Conservation (phyloP, 257 asterid species). For the Salvia rosmarinus region DNA sequence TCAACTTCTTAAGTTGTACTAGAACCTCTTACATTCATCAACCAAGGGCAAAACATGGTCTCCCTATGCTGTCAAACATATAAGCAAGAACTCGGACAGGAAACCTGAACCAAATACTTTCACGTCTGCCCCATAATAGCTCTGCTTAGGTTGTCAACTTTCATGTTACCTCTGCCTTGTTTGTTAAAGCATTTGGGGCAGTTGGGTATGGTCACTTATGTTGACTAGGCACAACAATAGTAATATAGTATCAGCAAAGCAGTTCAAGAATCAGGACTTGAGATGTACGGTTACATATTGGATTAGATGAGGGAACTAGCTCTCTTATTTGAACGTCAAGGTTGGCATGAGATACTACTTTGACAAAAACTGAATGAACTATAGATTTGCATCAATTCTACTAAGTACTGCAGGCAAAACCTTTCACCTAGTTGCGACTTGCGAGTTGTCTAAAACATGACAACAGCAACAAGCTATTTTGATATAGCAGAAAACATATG, state of each 20-base stretch:
- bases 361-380: background rate
- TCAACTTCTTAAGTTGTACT: slow-evolving; percentile 1
- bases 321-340: background rate
- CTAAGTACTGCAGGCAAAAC: background rate
- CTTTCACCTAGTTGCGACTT: background rate
- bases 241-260: no score
- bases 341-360: no score
- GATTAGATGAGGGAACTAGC: background rate
- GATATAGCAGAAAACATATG: background rate
- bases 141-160: background rate
- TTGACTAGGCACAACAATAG: background rate
- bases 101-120: no score
- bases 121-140: background rate
- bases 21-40: background rate
- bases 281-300: background rate
- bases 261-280: background rate
- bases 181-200: background rate
- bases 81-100: background rate
- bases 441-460: background rate
- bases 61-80: background rate
- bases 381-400: background rate
- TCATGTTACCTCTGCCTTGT: background rate
- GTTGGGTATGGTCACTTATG: background rate
- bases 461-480: background rate
- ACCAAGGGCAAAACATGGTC: background rate